Evolutionary conservation across 768 basidiomycete species (phyloP).

Genomic region (Inosperma sp.): DNA sequence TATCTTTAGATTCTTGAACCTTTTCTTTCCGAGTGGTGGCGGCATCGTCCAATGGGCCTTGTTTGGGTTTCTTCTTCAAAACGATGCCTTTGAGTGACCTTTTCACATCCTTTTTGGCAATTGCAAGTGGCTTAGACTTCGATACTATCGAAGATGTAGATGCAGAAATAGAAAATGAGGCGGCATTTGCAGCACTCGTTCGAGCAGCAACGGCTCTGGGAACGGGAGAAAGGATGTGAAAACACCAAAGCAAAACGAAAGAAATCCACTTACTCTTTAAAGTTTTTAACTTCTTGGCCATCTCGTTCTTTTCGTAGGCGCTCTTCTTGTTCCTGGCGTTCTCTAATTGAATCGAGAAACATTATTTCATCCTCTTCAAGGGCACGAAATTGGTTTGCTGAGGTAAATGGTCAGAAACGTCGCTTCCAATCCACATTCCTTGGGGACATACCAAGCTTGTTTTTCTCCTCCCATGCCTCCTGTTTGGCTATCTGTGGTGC

Average conservation of each 20-base stretch:
- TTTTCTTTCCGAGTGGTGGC: slow-evolving; percentile 16
- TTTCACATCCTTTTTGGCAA: slow-evolving; percentile 59
- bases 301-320: slow-evolving; percentile 68
- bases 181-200: slow-evolving; percentile 42
- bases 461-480: slow-evolving; percentile 92
- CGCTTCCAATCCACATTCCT: slow-evolving; percentile 13
- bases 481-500: slow-evolving; percentile 70
- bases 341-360: slow-evolving; percentile 79
- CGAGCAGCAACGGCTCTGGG: slow-evolving; percentile 64
- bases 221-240: slow-evolving; percentile 4
- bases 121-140: slow-evolving; percentile 30
- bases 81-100: slow-evolving; percentile 72
- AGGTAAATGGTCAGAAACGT: slow-evolving; percentile 10
- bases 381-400: slow-evolving; percentile 86
- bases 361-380: slow-evolving; percentile 88
- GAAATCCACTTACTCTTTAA: slow-evolving; percentile 57
- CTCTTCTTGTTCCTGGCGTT: slow-evolving; percentile 73
- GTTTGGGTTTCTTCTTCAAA: slow-evolving; percentile 69
- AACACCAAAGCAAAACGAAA: background rate
- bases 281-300: slow-evolving; percentile 72
- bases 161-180: slow-evolving; percentile 38
- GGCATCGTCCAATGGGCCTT: slow-evolving; percentile 14
- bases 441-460: slow-evolving; percentile 52
- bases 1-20: slow-evolving; percentile 13
- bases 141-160: slow-evolving; percentile 25